These are phyloP conservation scores for Alternaria atra DNA, from an alignment of 2,329 filamentous ascomycete genomes.

Conservation along the genomic window DNA sequence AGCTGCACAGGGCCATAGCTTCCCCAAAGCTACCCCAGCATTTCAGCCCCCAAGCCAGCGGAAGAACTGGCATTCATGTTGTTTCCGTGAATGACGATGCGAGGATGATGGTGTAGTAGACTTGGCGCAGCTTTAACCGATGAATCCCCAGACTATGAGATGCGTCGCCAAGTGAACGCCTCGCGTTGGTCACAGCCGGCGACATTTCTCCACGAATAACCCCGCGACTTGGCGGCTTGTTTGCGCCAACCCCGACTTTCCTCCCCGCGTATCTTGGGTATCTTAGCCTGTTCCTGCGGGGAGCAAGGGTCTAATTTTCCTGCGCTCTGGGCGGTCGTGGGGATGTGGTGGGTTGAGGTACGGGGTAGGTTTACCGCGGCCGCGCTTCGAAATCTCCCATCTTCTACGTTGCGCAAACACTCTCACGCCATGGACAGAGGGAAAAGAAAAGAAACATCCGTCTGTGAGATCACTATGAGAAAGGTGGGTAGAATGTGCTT, in stretches of 20 bases:
- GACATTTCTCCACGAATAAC: constrained; percentile 27
- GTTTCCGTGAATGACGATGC: constrained; percentile 26
- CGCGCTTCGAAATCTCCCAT: neutral
- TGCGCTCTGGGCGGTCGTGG: neutral
- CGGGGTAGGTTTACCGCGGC: neutral
- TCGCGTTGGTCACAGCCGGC: constrained; percentile 6
- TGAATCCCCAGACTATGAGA: constrained; percentile 1
- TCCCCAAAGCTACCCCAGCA: constrained; percentile 2
- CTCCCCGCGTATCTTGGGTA: constrained; percentile 1
- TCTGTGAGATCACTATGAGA: fast-evolving
- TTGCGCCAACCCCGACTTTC: constrained; percentile 3
- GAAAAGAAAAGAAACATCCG: neutral
- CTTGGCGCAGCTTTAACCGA: constrained; percentile 20
- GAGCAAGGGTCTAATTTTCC: constrained; percentile 3
- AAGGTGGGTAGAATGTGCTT: neutral
- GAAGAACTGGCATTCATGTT: constrained; percentile 9
- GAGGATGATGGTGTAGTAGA: constrained; percentile 1
- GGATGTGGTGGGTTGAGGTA: neutral
- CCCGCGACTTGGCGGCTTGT: constrained; percentile 9
- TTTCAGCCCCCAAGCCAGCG: constrained; percentile 10
- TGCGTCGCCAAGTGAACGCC: constrained; percentile 21
- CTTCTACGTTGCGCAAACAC: neutral
- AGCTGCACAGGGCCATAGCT: constrained; percentile 5
- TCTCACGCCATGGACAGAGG: neutral
- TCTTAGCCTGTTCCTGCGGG: neutral